Conservation (phyloP, 768 basidiomycete genomes). For the Naganishia vaughanmartiniae region DNA sequence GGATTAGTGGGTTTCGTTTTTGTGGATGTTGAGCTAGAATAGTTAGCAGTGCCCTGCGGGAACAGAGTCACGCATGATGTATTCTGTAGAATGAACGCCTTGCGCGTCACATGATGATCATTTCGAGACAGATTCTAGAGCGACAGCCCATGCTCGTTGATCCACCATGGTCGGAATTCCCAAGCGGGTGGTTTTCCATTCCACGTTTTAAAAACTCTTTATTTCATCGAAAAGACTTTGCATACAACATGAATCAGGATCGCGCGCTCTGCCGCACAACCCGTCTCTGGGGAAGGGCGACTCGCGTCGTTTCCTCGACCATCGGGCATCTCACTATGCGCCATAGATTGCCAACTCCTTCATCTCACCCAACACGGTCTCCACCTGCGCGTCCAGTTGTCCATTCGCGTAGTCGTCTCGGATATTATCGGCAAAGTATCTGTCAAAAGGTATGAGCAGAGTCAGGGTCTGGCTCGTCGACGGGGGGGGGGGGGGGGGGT, state of each 20-base stretch:
- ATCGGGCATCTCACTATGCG: slow-evolving; percentile 1
- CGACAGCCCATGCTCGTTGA: background rate
- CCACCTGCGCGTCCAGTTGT: slow-evolving; percentile 95
- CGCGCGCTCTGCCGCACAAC: background rate
- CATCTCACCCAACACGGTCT: slow-evolving; percentile 95
- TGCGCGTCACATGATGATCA: background rate
- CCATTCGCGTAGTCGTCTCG: slow-evolving; percentile 97
- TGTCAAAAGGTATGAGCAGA: slow-evolving; percentile 43
- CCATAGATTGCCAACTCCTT: slow-evolving; percentile 91
- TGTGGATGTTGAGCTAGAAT: too few species aligned
- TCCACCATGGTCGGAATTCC: too few species aligned
- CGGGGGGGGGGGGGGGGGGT: too few species aligned
- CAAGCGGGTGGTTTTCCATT: too few species aligned
- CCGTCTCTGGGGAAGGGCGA: background rate
- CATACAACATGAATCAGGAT: background rate
- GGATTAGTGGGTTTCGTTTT: background rate
- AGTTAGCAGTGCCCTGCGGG: too few species aligned
- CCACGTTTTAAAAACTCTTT: background rate
- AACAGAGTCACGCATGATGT: background rate
- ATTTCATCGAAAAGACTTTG: background rate
- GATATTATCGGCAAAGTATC: slow-evolving; percentile 84
- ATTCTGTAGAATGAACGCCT: background rate
- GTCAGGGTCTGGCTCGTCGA: too few species aligned
- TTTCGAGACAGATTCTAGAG: background rate
- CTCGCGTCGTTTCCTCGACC: background rate